Evolutionary conservation across 1,139 yeast genomes (phyloP), one percentile per base, ranked within the genome.

Genomic region (Scheffersomyces parashehatae): DNA sequence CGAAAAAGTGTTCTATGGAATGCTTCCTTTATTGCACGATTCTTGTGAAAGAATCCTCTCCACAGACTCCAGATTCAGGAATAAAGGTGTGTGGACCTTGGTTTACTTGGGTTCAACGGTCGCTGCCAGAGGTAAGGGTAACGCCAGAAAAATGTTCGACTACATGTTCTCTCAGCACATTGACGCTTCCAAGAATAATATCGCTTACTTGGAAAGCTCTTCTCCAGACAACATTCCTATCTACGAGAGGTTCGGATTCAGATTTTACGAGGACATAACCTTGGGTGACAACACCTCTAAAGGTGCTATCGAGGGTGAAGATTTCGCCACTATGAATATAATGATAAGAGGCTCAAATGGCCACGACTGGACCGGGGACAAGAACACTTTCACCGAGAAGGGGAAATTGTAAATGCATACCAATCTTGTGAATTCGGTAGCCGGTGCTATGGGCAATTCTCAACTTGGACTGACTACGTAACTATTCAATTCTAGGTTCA

Each of bases 41-140:
- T 71, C 79, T 31, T 69, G 68, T 46, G 74, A 65, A 33, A 51
- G 74, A n/a, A 73, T 73, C 32, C 44, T 67, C 28, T 40, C 50
- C 8, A 59, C 54, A 29, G 77, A 73, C 51, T 47, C 61, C 7
- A 53, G 75, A 36, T 71, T 74, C 43, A 51, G 62, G 46, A 67
- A 64, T 38, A 73, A 72, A 43, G 69, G 73, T 35, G 59, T 72
- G 6, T 83, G 73, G 66, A 81, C 85, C 13, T 70, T 83, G 55
- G 85, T 83, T 31, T 83, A 83, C 55, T 63, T 83, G 37, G 88
- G 87, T 2, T 77, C 85, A 6, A 66, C 77, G 9, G 74, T 73
- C n/a, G 55, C 62, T 16, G 85, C 86, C 8, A 70, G 85, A 54
- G 88, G 88, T 31, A 82, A 82, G 59, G 88, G 88, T 7, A 82